These are phyloP conservation scores for Chondrus crispus DNA, from an alignment of 23 red algal species.

Conservation along the genomic window DNA sequence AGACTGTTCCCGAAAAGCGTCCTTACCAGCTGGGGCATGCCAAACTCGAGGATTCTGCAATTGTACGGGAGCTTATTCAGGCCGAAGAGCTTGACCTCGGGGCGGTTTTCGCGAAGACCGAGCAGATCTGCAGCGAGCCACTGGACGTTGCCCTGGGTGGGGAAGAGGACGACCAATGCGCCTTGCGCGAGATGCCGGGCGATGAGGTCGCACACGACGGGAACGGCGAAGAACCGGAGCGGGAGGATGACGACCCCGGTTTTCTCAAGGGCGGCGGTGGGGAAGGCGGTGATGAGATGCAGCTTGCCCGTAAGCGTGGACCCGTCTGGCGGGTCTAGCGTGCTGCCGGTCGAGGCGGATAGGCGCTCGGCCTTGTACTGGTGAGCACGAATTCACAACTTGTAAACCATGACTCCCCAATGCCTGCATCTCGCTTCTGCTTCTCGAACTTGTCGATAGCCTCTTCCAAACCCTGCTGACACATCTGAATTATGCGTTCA, in stretches of 20 bases:
- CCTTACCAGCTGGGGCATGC: no score
- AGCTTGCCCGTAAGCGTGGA: neutral
- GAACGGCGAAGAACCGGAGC: conserved; percentile 3
- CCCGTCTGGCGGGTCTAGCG: conserved; percentile 28
- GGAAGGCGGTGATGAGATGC: neutral
- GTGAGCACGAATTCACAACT: no score
- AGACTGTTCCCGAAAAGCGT: no score
- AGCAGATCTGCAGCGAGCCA: conserved; percentile 1
- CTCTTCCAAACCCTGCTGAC: no score
- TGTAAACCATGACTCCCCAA: no score
- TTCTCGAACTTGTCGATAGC: no score
- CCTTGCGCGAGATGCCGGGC: neutral
- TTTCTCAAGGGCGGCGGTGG: neutral
- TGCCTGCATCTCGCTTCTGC: no score
- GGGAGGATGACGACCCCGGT: conserved; percentile 27
- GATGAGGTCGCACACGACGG: neutral
- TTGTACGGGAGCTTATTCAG: conserved; percentile 35
- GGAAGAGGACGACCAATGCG: neutral
- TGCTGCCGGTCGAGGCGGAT: no score
- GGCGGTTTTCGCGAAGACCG: neutral
- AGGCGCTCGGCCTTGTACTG: no score
- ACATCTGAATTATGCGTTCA: no score
- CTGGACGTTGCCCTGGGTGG: conserved; percentile 30
- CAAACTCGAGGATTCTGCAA: conserved; percentile 25
- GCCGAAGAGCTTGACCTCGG: conserved; percentile 19